These are phyloP conservation scores for Curvularia spicifera DNA, from an alignment of 2,329 filamentous ascomycete species.

Conservation along the genomic window DNA sequence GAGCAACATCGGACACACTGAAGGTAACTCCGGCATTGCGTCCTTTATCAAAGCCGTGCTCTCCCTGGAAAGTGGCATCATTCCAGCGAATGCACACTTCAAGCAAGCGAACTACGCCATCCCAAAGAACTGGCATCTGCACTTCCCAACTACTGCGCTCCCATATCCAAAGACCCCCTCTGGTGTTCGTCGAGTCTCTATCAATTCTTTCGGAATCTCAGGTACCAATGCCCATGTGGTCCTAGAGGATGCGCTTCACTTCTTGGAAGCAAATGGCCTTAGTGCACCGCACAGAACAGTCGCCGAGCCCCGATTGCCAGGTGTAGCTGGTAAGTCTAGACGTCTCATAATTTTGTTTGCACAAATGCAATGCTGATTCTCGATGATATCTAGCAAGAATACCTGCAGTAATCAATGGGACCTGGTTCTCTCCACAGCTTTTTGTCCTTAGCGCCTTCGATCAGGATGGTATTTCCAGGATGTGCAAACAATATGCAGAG, in stretches of 20 bases:
- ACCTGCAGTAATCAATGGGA: not conserved
- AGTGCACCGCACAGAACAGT: not conserved
- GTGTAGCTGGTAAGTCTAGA: not conserved
- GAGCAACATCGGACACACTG: constrained; percentile 47
- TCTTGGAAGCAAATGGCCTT: not conserved
- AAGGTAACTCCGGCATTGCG: constrained; percentile 47
- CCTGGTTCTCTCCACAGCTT: not conserved
- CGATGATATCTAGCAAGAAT: not conserved
- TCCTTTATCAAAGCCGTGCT: constrained; percentile 49
- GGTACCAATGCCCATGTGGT: constrained; percentile 29
- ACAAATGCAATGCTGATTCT: not conserved
- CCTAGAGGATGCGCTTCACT: constrained; percentile 28
- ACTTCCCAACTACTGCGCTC: not conserved
- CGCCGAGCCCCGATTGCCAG: not conserved
- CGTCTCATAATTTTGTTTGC: not conserved
- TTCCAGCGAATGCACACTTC: constrained; percentile 36
- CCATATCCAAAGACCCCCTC: constrained; percentile 5
- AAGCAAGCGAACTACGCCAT: constrained; percentile 16
- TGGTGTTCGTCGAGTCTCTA: constrained; percentile 14
- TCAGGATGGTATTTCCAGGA: not conserved
- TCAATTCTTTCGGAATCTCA: constrained; percentile 28
- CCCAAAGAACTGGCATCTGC: constrained; percentile 1
- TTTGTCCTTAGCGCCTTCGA: not conserved
- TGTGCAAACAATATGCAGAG: not conserved
- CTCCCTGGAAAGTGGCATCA: constrained; percentile 46